Percentiles rank a stretch among this genome's conserved stretches.
Evolutionary conservation across 208 protist genomes (phyloP).

Genomic region (Trypanosoma platydactyli): DNA sequence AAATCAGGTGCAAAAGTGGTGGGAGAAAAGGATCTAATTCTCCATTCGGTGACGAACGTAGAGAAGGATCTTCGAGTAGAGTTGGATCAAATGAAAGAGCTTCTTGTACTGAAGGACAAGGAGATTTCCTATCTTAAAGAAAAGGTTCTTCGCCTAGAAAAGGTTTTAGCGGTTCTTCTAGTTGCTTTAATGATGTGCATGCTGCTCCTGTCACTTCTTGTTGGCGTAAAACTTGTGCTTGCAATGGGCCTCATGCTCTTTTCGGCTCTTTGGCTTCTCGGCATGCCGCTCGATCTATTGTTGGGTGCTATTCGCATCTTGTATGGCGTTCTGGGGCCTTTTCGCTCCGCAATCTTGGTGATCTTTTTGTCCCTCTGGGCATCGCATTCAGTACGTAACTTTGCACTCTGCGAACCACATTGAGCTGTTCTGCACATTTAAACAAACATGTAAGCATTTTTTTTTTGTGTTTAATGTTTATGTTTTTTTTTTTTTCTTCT

Average conservation of each 20-base stretch:
- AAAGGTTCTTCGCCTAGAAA: slow-evolving; percentile 63
- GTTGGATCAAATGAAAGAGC: slow-evolving; percentile 26
- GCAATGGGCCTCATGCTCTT: slow-evolving; percentile 35
- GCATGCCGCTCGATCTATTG: slow-evolving; percentile 53
- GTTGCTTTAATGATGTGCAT: slow-evolving; percentile 43
- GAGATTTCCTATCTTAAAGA: slow-evolving; percentile 65
- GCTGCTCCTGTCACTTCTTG: slow-evolving; percentile 44
- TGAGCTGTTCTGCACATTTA: neutral
- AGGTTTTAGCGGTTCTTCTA: slow-evolving; percentile 56
- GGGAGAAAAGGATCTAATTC: neutral
- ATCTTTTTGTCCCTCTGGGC: slow-evolving; percentile 38
- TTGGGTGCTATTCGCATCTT: slow-evolving; percentile 46
- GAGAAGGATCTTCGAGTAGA: slow-evolving; percentile 46
- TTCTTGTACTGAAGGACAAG: slow-evolving; percentile 49
- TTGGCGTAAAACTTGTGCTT: slow-evolving; percentile 68
- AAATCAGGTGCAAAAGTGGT: neutral
- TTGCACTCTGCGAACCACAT: slow-evolving; percentile 17
- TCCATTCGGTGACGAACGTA: slow-evolving; percentile 15
- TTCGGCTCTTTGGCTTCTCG: slow-evolving; percentile 33
- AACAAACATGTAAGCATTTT: neutral
- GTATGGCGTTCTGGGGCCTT: slow-evolving; percentile 62
- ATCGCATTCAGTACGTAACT: slow-evolving; percentile 9
- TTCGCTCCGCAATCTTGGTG: slow-evolving; percentile 37
- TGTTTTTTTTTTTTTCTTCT: slow-evolving; percentile 30
- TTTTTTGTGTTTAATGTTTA: slow-evolving; percentile 3